Evolutionary conservation across 306 rosid genomes (phyloP), one percentile per base, ranked within the genome.

Genomic region (Medicago lupulina): DNA sequence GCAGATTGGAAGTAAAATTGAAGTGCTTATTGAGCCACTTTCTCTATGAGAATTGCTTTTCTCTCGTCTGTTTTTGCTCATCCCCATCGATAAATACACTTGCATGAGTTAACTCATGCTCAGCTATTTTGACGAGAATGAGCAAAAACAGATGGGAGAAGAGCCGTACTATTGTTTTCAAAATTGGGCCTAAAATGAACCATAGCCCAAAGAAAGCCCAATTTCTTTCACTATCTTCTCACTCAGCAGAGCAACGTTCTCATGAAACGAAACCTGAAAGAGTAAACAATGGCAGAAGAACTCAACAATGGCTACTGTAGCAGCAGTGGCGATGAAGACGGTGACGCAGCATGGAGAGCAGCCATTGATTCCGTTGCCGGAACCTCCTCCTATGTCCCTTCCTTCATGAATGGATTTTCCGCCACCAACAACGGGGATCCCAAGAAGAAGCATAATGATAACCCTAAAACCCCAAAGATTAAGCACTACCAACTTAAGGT

Each of bases 401-500:
- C 97, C 51, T 54, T 80, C 8, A 41, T 12, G 41, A 84, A 88
- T 59, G 87, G 87, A 0, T 8, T 49, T 67, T 74, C 81, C 19
- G 40, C 79, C 73, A 19, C 76, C 69, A 83, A 81, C 59, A 55
- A 53, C 23, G 19, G 7, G 23, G 23, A 69, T 53, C 17, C 78
- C 39, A 59, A 67, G 39, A 76, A 38, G 9, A 76, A 38, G 9
- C 58, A 59, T 0, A 74, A 62, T 9, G 76, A 68, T 8, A 71
- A 78, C 51, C 90, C 71, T 64, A 71, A 85, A 80, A 36, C 79
- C 43, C 87, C 58, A 49, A 80, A 81, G 79, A 79, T 83, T 70
- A 95, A 92, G 84, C 93, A 86, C 76, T 89, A 90, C 86, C 97
- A 95, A 81, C 43, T 92, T 85, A 92, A 95, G 98, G 98, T 95